Evolutionary conservation across 768 basidiomycete genomes (phyloP), one percentile per base, ranked within the genome.

Genomic region (Cystobasidium ongulense): DNA sequence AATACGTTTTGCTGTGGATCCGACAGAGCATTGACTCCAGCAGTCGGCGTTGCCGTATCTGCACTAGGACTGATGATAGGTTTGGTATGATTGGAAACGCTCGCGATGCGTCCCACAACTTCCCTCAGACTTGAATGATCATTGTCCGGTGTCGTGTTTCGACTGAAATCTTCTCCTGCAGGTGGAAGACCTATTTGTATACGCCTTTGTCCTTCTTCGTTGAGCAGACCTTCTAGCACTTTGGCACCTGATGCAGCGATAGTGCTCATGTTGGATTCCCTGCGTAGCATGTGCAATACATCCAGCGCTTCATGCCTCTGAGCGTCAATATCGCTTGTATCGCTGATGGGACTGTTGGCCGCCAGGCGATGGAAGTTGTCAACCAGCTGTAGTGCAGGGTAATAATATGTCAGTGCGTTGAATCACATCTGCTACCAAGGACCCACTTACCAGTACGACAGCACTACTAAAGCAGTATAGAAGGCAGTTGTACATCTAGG

Each of bases 391-490:
- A 64, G 23, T 38, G 18, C 23, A 27, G n/a, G 38, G 23, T n/a
- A 33, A 8, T 27, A 59, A 25, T 36, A 11, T 63, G 31, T 39
- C 21, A 27, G 31, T 31, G 21, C 53, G 5, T 57, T 57, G 23
- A 31, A 39, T 10, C n/a, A n/a, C n/a, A 7, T 54, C 21, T n/a
- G 27, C n/a, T n/a, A 7, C 7, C 5, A 54, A 10, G 11, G 33
- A 35, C 21, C 17, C 23, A 67, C 65, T 1, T 31, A 53, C 65
- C 17, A 71, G 54, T 3, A 71, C 68, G 7, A 71, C 53, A 33
- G 68, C 68, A 43, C 68, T 71, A 21, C 53, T 57, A 35, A 71
- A 71, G 68, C 68, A 71, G 54, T 71, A 71, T 21, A 71, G 68
- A 23, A 71, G 43, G 68, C 68, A 71, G 53, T 71, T 71, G 29